Base-by-base conservation (phyloP, 441 rosid species). In the Euphorbia corollata region DNA sequence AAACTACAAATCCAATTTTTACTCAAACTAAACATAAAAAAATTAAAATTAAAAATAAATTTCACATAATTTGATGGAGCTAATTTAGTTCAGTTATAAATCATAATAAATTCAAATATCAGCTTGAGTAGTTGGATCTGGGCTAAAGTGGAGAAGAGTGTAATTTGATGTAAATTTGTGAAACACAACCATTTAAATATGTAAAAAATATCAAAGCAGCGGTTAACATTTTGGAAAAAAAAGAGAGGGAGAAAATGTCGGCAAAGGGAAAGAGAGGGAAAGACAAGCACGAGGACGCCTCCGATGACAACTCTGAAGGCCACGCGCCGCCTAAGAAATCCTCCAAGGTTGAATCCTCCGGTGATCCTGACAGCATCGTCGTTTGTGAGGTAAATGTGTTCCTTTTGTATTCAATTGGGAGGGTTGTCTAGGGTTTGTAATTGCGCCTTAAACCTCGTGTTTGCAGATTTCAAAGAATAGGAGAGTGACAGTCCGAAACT, bases 401-500 rank as follows among this genome's bases (percentile, higher is more conserved):
- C 13, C 2, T 22, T 34, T 9, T 19, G 39, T 9, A 15, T n/a
- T 15, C 60, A 10, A 53, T 53, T 53, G 22, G 12, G 23, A 53
- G 47, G 38, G 55, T 73, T 63, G 18, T 45, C 59, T 62, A 30
- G 71, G 76, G 55, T 68, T 65, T 76, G 18, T 16, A 3, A 27
- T 30, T 30, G 41, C 69, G 47, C 59, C n/a, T 34, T n/a, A 24
- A 56, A 56, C 7, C 54, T 61, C 8, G 38, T 8, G 19, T 53
- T 57, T 71, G 69, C 76, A 92, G 97, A 77, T 93, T 68, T 87
- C 97, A 47, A 91, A 83, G 86, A 93, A 84, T 56, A 77, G 96
- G 81, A 87, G 90, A 75, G 91, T 93, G 39, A 69, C 90, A 10
- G 97, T 93, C 72, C 78, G 96, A 87, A 84, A 79, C 68, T 93